Conservation (phyloP, 176 grass and related monocot species). For the Olyra latifolia region DNA sequence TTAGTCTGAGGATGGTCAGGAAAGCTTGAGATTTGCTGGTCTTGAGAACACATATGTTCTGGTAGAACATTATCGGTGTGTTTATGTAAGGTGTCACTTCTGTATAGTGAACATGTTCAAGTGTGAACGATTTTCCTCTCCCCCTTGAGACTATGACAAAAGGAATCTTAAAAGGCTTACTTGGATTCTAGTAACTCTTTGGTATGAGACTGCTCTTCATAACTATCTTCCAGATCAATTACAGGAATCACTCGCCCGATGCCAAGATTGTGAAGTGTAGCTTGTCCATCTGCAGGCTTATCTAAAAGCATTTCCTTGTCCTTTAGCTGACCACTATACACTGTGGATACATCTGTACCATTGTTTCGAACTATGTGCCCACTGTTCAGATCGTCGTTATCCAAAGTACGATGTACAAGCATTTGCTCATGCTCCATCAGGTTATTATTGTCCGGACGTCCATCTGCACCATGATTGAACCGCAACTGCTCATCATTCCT, state of each 20-base stretch:
- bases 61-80: conserved; percentile 22
- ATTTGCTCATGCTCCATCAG: conserved; percentile 12
- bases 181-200: conserved; percentile 35
- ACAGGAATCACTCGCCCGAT: conserved; percentile 33
- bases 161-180: conserved; percentile 36
- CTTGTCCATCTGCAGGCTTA: conserved; percentile 16
- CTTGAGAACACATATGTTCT: conserved; percentile 29
- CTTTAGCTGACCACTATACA: conserved; percentile 1
- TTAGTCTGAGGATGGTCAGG: conserved; percentile 32
- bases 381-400: conserved; percentile 12
- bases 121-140: conserved; percentile 22
- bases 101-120: conserved; percentile 37
- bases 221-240: conserved; percentile 51
- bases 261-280: not conserved
- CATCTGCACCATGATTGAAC: conserved; percentile 8
- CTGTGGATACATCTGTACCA: not conserved
- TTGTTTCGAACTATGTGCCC: conserved; percentile 24
- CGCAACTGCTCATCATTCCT: conserved; percentile 8
- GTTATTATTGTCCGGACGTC: not conserved
- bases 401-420: conserved; percentile 12
- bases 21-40: conserved; percentile 29
- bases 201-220: conserved; percentile 34
- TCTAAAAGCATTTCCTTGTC: conserved; percentile 28
- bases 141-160: conserved; percentile 15
- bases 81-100: conserved; percentile 19